These are phyloP conservation scores for Boletus smithii DNA, from an alignment of 1,284 basidiomycete species.

Conservation along the genomic window DNA sequence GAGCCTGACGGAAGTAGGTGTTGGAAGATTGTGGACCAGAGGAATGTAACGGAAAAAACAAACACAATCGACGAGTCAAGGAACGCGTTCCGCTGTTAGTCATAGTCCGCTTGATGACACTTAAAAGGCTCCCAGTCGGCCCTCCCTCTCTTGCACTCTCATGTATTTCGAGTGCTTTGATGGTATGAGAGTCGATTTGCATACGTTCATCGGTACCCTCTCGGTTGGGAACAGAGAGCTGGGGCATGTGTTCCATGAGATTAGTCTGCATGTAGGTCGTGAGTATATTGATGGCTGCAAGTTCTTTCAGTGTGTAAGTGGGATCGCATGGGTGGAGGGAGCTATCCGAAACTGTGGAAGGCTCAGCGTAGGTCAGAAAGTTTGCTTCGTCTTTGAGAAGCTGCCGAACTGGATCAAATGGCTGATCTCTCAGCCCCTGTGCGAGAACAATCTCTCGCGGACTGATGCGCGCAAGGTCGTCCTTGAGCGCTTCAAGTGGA, in stretches of 20 bases:
- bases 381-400: conserved; percentile 50
- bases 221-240: conserved; percentile 55
- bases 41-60: conserved; percentile 25
- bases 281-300: conserved; percentile 61
- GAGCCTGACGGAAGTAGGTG: conserved; percentile 50
- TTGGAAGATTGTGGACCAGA: conserved; percentile 9
- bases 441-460: conserved; percentile 83
- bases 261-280: conserved; percentile 68
- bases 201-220: conserved; percentile 62
- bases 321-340: conserved; percentile 5
- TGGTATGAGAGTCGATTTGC: conserved; percentile 90
- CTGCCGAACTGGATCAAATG: conserved; percentile 44
- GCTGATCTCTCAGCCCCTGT: conserved; percentile 37
- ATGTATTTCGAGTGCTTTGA: conserved; percentile 84
- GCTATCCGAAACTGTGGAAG: conserved; percentile 10
- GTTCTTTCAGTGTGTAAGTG: conserved; percentile 44
- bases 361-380: conserved; percentile 47
- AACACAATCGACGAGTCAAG: conserved; percentile 74
- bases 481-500: conserved; percentile 57
- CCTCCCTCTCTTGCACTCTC: conserved; percentile 77
- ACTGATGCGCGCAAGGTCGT: conserved; percentile 80
- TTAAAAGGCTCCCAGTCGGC: conserved; percentile 71
- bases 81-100: conserved; percentile 81
- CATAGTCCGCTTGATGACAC: conserved; percentile 73
- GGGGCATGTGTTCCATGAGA: conserved; percentile 78